Conservation (phyloP, 2,329 filamentous ascomycete species). For the Ampelomyces quisqualis region DNA sequence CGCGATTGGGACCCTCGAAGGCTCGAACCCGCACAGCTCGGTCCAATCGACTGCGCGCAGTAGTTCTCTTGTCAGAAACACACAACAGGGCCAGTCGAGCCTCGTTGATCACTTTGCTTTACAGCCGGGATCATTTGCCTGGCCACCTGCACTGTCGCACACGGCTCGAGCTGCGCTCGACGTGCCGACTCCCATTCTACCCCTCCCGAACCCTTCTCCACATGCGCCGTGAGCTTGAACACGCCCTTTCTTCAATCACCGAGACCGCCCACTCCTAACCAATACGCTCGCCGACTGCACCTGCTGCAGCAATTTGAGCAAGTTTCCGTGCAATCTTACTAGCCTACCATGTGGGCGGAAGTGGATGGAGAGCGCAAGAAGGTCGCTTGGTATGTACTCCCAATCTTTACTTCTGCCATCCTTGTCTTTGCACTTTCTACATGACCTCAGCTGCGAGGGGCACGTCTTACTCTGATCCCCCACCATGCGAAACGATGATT, state of each 20-base stretch:
- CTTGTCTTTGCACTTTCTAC: background rate
- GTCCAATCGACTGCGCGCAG: constrained; percentile 15
- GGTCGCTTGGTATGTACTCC: constrained; percentile 66
- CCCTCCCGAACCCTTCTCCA: constrained; percentile 28
- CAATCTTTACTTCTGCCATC: background rate
- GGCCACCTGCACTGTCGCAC: constrained; percentile 12
- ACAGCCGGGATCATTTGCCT: constrained; percentile 19
- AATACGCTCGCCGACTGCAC: constrained; percentile 19
- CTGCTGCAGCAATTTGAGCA: constrained; percentile 30
- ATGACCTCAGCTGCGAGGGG: background rate
- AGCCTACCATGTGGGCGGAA: constrained; percentile 56
- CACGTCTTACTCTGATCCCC: too few species aligned
- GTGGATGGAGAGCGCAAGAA: constrained; percentile 72
- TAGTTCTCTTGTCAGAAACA: constrained; percentile 10
- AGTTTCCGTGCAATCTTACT: constrained; percentile 24
- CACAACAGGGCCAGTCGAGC: constrained; percentile 21
- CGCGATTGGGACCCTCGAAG: constrained; percentile 25
- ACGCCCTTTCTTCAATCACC: constrained; percentile 17
- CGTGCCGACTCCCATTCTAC: constrained; percentile 20
- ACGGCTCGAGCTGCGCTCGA: constrained; percentile 12
- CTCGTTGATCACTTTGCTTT: constrained; percentile 25
- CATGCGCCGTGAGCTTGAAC: constrained; percentile 26
- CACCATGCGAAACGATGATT: too few species aligned
- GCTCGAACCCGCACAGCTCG: constrained; percentile 23
- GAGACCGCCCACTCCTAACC: constrained; percentile 19